A percentile compares a stretch with the other conserved stretches of the same genome.
Evolutionary conservation across 1,139 yeast species (phyloP).

Genomic region (Taphrina confusa): DNA sequence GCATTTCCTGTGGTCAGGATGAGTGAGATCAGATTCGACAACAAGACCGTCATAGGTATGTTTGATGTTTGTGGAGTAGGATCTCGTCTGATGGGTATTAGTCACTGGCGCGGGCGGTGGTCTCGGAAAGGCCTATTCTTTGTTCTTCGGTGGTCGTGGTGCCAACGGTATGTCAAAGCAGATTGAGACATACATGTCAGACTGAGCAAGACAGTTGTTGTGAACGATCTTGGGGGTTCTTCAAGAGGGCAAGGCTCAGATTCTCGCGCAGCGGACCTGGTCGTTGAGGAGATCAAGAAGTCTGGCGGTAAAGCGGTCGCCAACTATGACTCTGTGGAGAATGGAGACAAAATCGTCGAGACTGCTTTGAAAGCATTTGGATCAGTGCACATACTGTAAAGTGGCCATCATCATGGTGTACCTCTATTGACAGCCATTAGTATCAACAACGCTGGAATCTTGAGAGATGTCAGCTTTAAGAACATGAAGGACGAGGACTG

Average conservation of each 20-base stretch:
- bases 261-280: slow-evolving; percentile 73
- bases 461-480: slow-evolving; percentile 65
- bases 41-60: slow-evolving; percentile 40
- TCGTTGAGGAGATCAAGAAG: slow-evolving; percentile 75
- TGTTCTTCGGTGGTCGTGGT: slow-evolving; percentile 84
- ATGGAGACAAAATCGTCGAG: slow-evolving; percentile 80
- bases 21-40: slow-evolving; percentile 42
- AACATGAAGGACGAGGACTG: slow-evolving; percentile 84
- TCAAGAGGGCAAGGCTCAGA: slow-evolving; percentile 58
- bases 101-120: slow-evolving; percentile 99
- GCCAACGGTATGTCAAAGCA: slow-evolving; percentile 54
- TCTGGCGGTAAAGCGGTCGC: slow-evolving; percentile 89
- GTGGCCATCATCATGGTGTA: not conserved
- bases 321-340: slow-evolving; percentile 86
- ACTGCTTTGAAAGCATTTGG: slow-evolving; percentile 88
- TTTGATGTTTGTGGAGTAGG: slow-evolving; percentile 10
- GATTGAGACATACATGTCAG: not conserved
- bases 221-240: slow-evolving; percentile 87
- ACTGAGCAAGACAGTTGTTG: slow-evolving; percentile 53
- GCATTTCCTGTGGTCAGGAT: slow-evolving; percentile 32
- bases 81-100: slow-evolving; percentile 62
- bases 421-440: slow-evolving; percentile 8
- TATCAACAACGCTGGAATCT: slow-evolving; percentile 91
- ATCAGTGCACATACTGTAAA: slow-evolving; percentile 69
- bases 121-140: slow-evolving; percentile 82